Conservation (phyloP, 306 rosid species). For the Argentina anserina region DNA sequence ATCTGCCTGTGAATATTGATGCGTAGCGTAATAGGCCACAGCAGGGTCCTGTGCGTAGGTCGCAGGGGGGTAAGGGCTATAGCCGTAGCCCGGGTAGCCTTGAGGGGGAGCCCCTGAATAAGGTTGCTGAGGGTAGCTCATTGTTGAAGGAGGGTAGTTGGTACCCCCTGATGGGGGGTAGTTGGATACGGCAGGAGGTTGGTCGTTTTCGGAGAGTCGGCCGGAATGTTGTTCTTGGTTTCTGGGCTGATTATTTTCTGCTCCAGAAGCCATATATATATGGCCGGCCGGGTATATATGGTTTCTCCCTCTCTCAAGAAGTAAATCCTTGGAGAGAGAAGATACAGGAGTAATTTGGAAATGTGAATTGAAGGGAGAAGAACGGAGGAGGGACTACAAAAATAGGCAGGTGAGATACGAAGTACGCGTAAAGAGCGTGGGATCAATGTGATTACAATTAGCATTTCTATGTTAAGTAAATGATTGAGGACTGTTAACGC, state of each 20-base stretch:
- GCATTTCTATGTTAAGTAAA: slow-evolving; percentile 19
- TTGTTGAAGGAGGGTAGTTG: slow-evolving; percentile 16
- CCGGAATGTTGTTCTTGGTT: neutral
- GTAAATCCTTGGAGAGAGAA: neutral
- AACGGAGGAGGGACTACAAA: neutral
- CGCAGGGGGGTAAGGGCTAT: neutral
- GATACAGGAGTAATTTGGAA: neutral
- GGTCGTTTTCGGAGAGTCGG: neutral
- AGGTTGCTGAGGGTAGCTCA: slow-evolving; percentile 18
- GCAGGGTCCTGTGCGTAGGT: slow-evolving; percentile 2
- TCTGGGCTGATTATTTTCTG: slow-evolving; percentile 7
- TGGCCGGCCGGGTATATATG: neutral
- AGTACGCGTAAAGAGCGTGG: slow-evolving; percentile 15
- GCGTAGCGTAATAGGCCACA: neutral
- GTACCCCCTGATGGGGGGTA: slow-evolving; percentile 11
- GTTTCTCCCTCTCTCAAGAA: slow-evolving; percentile 1
- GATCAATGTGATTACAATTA: neutral
- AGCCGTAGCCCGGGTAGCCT: neutral
- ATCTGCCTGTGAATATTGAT: slow-evolving; percentile 1
- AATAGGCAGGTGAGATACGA: neutral
- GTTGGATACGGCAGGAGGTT: neutral
- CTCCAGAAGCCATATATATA: slow-evolving; percentile 18
- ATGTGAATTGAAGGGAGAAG: slow-evolving; percentile 6
- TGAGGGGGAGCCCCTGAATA: neutral
- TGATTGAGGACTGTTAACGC: neutral